Percentiles rank a stretch among this genome's conserved stretches.
Evolutionary conservation across 441 rosid genomes (phyloP).

Genomic region (Bocquillonia castaneifolia): DNA sequence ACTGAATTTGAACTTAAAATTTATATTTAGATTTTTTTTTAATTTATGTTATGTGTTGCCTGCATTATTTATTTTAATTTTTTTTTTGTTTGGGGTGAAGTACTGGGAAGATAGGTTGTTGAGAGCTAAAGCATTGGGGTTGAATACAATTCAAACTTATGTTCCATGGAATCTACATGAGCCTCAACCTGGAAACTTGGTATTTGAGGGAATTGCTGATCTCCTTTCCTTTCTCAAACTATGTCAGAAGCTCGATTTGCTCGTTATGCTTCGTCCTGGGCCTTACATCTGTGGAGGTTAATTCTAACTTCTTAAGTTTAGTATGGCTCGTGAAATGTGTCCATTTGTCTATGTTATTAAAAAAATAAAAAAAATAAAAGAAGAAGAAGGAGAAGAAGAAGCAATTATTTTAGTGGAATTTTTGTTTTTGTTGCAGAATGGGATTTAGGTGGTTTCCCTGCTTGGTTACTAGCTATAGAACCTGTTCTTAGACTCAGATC

Average conservation of each 20-base stretch:
- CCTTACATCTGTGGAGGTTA: constrained; percentile 93
- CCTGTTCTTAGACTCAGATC: constrained; percentile 70
- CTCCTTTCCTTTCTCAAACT: constrained; percentile 70
- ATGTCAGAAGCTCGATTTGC: constrained; percentile 69
- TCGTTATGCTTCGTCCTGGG: constrained; percentile 92
- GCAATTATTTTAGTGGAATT: not conserved
- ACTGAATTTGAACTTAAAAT: not conserved
- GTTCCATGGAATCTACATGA: constrained; percentile 98
- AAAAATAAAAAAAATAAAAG: no score
- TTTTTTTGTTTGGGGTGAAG: constrained; percentile 33
- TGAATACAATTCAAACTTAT: constrained; percentile 82
- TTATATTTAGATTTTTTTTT: not conserved
- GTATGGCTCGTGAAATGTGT: not conserved
- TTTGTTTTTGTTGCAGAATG: constrained; percentile 55
- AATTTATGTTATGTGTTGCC: constrained; percentile 3
- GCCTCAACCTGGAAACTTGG: constrained; percentile 67
- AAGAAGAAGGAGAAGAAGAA: no score
- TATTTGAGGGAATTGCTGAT: constrained; percentile 78
- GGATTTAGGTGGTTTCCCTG: constrained; percentile 96
- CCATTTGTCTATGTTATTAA: not conserved
- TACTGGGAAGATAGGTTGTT: constrained; percentile 87
- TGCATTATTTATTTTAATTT: constrained; percentile 1
- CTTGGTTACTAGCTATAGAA: constrained; percentile 73
- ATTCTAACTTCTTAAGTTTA: constrained; percentile 9
- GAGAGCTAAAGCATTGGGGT: constrained; percentile 81